These are phyloP conservation scores for Pholiota microspora DNA, from an alignment of 768 basidiomycete genomes.

Conservation along the genomic window DNA sequence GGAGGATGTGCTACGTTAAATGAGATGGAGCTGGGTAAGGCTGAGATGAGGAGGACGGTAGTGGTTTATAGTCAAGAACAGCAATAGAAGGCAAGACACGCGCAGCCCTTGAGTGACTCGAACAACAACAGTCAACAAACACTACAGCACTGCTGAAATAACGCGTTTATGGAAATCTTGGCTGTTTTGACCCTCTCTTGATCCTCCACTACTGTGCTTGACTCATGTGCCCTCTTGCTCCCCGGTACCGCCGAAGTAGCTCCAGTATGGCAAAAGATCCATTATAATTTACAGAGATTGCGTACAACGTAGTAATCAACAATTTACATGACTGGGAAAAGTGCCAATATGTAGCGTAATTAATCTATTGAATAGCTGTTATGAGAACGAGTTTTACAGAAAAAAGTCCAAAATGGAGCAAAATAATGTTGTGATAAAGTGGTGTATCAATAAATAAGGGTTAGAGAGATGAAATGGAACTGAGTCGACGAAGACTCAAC, in stretches of 20 bases:
- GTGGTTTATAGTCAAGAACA: slow-evolving; percentile 23
- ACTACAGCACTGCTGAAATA: slow-evolving; percentile 5
- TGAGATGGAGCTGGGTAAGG: not conserved
- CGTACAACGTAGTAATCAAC: not conserved
- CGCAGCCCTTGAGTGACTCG: slow-evolving; percentile 34
- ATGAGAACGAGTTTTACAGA: too few relatives aligned
- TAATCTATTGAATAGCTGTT: too few relatives aligned
- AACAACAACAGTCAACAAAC: slow-evolving; percentile 38
- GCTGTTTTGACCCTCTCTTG: not conserved
- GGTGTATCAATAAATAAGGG: too few relatives aligned
- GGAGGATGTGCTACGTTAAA: slow-evolving; percentile 5
- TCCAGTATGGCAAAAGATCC: not conserved
- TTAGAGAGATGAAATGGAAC: too few relatives aligned
- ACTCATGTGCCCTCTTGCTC: not conserved
- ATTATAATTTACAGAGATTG: not conserved
- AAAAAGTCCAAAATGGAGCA: too few relatives aligned
- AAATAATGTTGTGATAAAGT: too few relatives aligned
- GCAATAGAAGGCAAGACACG: slow-evolving; percentile 38
- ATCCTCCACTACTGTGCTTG: not conserved
- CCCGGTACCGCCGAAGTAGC: not conserved
- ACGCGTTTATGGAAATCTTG: slow-evolving; percentile 18
- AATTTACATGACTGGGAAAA: too few relatives aligned
- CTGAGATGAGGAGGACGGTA: slow-evolving; percentile 16
- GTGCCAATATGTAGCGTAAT: too few relatives aligned
- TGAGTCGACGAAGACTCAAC: too few relatives aligned